These are phyloP conservation scores for Melastoma malabathricum DNA, from an alignment of 345 rosid genomes.

Conservation along the genomic window DNA sequence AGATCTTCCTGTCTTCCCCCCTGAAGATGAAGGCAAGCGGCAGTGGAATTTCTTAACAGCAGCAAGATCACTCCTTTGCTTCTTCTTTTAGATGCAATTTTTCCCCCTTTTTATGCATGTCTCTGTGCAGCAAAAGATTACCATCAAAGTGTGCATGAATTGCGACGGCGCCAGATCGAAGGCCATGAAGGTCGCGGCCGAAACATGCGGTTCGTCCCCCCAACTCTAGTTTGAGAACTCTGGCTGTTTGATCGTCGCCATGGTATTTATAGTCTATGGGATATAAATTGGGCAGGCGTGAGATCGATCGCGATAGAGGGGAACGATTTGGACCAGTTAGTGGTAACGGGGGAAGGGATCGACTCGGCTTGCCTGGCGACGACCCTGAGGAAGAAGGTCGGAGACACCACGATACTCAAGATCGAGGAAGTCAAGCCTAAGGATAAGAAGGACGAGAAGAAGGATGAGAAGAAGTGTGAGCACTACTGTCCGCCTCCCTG, in stretches of 20 bases:
- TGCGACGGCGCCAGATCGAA: slow-evolving; percentile 4
- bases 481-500: neutral
- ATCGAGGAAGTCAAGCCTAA: neutral
- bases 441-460: neutral
- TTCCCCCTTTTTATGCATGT: neutral
- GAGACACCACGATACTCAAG: neutral
- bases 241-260: neutral
- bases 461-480: neutral
- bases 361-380: slow-evolving; percentile 1
- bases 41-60: too few species aligned
- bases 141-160: slow-evolving; percentile 5
- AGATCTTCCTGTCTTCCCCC: too few species aligned
- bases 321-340: slow-evolving; percentile 4
- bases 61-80: too few species aligned
- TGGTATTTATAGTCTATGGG: neutral
- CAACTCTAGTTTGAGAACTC: neutral
- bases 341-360: slow-evolving; percentile 7
- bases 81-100: too few species aligned
- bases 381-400: slow-evolving; percentile 5
- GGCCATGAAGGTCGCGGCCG: slow-evolving; percentile 12
- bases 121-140: slow-evolving; percentile 5
- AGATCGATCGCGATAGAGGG: slow-evolving; percentile 7
- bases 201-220: slow-evolving; percentile 5
- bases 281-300: slow-evolving; percentile 6
- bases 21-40: too few species aligned